These are phyloP conservation scores for Rhododendron ovatum DNA, from an alignment of 148 eudicot species.

Conservation along the genomic window DNA sequence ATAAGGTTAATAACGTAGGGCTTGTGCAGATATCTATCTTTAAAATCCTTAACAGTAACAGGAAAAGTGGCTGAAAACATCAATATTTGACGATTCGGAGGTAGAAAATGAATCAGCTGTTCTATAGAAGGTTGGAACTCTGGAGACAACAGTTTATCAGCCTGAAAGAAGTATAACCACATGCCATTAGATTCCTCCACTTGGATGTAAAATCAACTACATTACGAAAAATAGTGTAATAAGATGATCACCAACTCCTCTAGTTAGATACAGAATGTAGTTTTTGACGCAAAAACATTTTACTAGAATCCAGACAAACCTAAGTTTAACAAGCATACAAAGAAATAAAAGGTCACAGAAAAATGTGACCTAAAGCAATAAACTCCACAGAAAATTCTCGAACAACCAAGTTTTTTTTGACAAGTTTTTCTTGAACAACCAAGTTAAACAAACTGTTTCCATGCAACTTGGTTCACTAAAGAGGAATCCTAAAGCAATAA, in stretches of 20 bases:
- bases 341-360: background rate
- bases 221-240: background rate
- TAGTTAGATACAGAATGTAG: background rate
- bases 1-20: constrained; percentile 83
- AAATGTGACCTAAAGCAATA: background rate
- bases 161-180: constrained; percentile 40
- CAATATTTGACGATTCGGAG: constrained; percentile 66
- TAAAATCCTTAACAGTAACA: constrained; percentile 78
- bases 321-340: background rate
- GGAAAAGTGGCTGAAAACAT: constrained; percentile 97
- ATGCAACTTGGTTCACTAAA: background rate
- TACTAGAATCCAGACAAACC: background rate
- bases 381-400: background rate
- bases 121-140: constrained; percentile 84
- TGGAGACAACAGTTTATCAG: constrained; percentile 86
- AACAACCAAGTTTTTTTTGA: background rate
- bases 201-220: background rate
- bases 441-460: background rate
- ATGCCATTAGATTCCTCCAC: constrained; percentile 2
- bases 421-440: background rate
- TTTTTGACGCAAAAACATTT: background rate
- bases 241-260: background rate
- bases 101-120: constrained; percentile 67
- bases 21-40: constrained; percentile 63
- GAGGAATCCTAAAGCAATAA: background rate